These are phyloP conservation scores for Trichoderma semiorbis DNA, from an alignment of 2,329 filamentous ascomycete genomes.

Conservation along the genomic window DNA sequence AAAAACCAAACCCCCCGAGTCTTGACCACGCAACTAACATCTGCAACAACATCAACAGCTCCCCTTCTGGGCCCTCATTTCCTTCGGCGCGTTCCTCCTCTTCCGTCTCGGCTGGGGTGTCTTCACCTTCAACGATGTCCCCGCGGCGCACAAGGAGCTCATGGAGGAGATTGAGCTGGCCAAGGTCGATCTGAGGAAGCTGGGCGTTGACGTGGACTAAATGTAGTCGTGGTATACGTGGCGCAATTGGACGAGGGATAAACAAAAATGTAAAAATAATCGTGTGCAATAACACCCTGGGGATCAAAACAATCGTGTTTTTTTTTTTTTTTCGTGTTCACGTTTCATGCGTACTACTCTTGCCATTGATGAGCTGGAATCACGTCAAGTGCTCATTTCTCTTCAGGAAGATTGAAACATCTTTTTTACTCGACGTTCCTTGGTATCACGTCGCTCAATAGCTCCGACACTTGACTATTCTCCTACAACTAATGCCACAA, in stretches of 20 bases:
- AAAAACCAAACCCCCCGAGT: neutral
- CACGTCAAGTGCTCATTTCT: neutral
- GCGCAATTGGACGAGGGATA: constrained; percentile 9
- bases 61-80: constrained; percentile 87
- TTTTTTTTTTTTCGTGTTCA: neutral
- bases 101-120: constrained; percentile 90
- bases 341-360: neutral
- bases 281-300: constrained; percentile 3
- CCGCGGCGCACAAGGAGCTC: constrained; percentile 83
- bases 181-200: constrained; percentile 66
- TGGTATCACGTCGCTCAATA: constrained; percentile 20
- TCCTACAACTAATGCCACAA: constrained; percentile 58
- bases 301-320: neutral
- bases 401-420: neutral
- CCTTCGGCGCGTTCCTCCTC: constrained; percentile 88
- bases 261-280: constrained; percentile 5
- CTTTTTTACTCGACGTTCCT: neutral
- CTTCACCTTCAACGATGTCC: constrained; percentile 94
- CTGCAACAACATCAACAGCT: constrained; percentile 52
- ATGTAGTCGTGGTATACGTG: neutral
- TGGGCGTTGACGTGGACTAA: constrained; percentile 77
- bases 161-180: constrained; percentile 79
- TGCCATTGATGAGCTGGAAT: neutral
- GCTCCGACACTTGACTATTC: constrained; percentile 28
- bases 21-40: neutral